Evolutionary conservation across 768 basidiomycete species (phyloP).

Genomic region (Nevesoporus exiguus): DNA sequence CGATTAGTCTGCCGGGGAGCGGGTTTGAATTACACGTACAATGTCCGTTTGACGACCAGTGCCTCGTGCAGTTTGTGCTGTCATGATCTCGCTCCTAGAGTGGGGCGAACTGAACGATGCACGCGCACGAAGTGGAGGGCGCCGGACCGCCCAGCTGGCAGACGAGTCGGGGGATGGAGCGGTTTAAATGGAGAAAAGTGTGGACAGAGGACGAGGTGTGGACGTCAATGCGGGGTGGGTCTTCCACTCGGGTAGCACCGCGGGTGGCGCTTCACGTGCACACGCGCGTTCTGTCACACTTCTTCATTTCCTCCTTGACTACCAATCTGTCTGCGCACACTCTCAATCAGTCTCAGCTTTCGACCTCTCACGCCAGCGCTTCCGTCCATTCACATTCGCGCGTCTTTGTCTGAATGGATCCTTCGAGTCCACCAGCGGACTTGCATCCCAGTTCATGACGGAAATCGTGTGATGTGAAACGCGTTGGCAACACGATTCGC

Average conservation of each 20-base stretch:
- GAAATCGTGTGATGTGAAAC: no score
- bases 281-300: neutral
- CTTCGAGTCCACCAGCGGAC: no score
- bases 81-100: constrained; percentile 17
- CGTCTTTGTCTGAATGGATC: no score
- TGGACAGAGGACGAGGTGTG: neutral
- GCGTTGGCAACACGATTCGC: no score
- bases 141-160: constrained; percentile 4
- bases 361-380: no score
- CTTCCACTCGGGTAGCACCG: neutral
- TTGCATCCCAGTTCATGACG: no score
- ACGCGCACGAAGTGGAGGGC: constrained; percentile 4
- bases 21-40: constrained; percentile 12
- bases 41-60: constrained; percentile 17
- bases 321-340: no score
- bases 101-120: neutral
- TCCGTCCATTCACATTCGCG: no score
- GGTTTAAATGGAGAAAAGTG: neutral
- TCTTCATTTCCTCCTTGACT: no score
- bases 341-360: no score
- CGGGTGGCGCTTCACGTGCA: neutral
- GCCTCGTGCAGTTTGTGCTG: constrained; percentile 9
- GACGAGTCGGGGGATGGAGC: neutral
- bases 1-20: constrained; percentile 8
- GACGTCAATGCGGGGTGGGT: no score